Base-by-base conservation (phyloP, 306 rosid species). In the Castanea mollissima region DNA sequence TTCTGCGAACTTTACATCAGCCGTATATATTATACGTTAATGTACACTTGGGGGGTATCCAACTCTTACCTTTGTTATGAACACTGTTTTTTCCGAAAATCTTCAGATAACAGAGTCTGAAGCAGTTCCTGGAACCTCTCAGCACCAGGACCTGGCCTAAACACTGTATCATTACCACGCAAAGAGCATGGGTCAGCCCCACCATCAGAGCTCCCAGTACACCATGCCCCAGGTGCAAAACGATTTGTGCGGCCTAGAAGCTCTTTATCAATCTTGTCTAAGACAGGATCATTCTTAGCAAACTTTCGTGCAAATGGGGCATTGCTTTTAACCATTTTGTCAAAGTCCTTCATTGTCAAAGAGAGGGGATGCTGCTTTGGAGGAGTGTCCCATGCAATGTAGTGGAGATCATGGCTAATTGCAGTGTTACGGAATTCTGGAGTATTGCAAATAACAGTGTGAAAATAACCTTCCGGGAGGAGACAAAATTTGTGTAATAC, bases 381-480 rank as follows among this genome's bases (percentile, higher is more conserved):
- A 38, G 99, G 98, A 64, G 19, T 93, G 94, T 93, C 99, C 99
- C 99, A 95, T 59, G 97, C 99, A 72, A 95, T 95, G 91, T 90
- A 93, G 87, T 95, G 99, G 74, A 95, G 99, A 85, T 95, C 98
- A n/a, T 95, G 99, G 81, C 93, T 81, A 10, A 68, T 68, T 18
- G 91, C 84, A 10, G 91, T 88, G 81, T 84, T 87, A 0, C 86
- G 88, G 35, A 87, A 87, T 69, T 87, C 90, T 23, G 84, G 85
- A 6, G 90, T 87, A 44, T 87, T 87, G 84, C 90, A 87, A 57
- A 87, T 87, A 69, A 87, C 90, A 6, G 90, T 87, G 82, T 87
- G 90, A 60, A 87, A 87, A 64, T 87, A 87, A 41, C 88, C 90
- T 82, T 87, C 90, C 4, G 90, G 88, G 90, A 88, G 21, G 91